Evolutionary conservation across 495 filamentous ascomycete species (phyloP).

Genomic region (Lophium mytilinum): DNA sequence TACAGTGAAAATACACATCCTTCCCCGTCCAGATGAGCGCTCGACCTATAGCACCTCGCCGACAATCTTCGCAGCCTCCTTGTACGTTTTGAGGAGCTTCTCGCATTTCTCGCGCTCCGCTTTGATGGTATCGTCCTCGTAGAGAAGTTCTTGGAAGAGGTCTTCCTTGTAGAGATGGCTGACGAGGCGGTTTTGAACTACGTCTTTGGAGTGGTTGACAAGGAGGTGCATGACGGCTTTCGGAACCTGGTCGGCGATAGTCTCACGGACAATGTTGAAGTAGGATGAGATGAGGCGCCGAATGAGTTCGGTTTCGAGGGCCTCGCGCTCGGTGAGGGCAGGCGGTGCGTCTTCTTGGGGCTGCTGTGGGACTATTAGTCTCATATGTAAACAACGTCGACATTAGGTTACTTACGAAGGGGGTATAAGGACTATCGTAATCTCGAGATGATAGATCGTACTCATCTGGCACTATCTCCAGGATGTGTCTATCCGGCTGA

Average conservation of each 20-base stretch:
- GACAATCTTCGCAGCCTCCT: slow-evolving; percentile 94
- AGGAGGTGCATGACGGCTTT: slow-evolving; percentile 99
- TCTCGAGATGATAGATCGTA: slow-evolving; percentile 34
- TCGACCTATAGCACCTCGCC: slow-evolving; percentile 74
- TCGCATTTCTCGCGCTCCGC: slow-evolving; percentile 97
- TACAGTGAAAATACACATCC: not conserved
- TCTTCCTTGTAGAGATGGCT: slow-evolving; percentile 91
- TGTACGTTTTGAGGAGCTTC: slow-evolving; percentile 85
- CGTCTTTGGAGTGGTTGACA: slow-evolving; percentile 96
- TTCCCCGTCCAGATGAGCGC: not conserved
- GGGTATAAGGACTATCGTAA: slow-evolving; percentile 43
- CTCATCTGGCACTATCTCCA: slow-evolving; percentile 21
- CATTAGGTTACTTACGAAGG: slow-evolving; percentile 49
- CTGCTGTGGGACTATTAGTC: slow-evolving; percentile 33
- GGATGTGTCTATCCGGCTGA: slow-evolving; percentile 29
- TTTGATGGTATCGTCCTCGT: slow-evolving; percentile 96
- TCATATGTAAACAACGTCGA: not conserved
- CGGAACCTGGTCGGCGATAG: slow-evolving; percentile 94
- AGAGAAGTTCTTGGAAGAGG: slow-evolving; percentile 87
- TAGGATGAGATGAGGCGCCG: slow-evolving; percentile 93
- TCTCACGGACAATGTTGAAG: slow-evolving; percentile 96
- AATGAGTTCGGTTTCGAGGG: slow-evolving; percentile 95
- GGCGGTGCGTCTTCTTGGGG: slow-evolving; percentile 49
- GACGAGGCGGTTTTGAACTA: slow-evolving; percentile 91
- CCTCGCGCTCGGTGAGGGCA: slow-evolving; percentile 86